Base-by-base conservation (phyloP, 768 basidiomycete species). In the Botryobasidium botryosum region DNA sequence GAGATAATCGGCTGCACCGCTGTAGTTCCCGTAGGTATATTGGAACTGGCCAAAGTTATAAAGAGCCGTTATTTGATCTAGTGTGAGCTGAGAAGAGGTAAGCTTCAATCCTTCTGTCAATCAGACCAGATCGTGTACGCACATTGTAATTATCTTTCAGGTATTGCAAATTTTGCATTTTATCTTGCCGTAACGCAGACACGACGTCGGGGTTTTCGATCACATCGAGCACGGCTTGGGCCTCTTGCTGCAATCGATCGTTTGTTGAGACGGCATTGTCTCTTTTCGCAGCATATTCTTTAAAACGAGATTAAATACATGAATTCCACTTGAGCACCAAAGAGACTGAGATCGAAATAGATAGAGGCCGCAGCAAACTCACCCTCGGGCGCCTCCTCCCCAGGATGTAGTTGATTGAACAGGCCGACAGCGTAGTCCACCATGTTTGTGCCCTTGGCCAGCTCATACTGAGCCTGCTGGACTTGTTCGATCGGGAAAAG, bases 31-130 rank as follows among this genome's bases (percentile, higher is more conserved):
- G 60, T 86, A 86, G n/a, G 92, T 85, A 64, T 87, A 99, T 65
- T 94, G 91, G 68, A 91, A 97, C 58, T 96, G 83, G 44, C 94
- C 94, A 64, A 92, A 96, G 65, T 90, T 87, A 69, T 99, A 97
- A 6, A 99, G 68, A 1, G 85, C 84, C 35, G 79, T 84, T 59
- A 97, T 94, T 74, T 94, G 86, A 48, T 92, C 90, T 48, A 90
- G 67, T 13, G 83, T 88, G 47, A 99, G 75, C 92, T 97, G 61
- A 0, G 53, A 31, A 48, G 10, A 3, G 32, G 5, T 4, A 41
- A 20, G 2, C 15, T 31, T 46, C 12, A 17, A 23, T 41, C 17
- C 17, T 23, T 6, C 15, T 27, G 23, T 26, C 17, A 12, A 29
- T 27, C 39, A 41, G 28, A 29, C 10, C 6, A 26, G 26, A 45